phyloP scores from a whole-genome alignment of 176 grass and related monocot species.

The Oryza punctata region DNA sequence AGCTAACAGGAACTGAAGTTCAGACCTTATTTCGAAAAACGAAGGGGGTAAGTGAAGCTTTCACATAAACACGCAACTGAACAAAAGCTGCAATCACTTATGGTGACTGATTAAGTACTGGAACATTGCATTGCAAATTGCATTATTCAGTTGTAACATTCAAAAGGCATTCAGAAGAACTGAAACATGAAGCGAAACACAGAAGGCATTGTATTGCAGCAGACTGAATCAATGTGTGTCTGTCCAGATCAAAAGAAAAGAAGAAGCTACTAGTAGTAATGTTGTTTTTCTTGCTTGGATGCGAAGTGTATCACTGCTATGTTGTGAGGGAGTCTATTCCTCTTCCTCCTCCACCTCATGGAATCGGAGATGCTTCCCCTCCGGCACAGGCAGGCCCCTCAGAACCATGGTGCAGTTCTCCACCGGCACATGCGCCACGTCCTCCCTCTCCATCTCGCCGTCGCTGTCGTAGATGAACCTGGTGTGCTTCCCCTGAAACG shows the following conservation, averaged over 20 bases:
- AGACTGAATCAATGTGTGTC: not conserved
- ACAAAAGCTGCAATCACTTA: not conserved
- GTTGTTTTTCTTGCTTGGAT: not conserved
- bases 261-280: too few relatives aligned
- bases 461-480: slow-evolving; percentile 84
- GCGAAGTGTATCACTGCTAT: slow-evolving; percentile 2
- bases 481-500: slow-evolving; percentile 69
- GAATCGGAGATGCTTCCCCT: slow-evolving; percentile 84
- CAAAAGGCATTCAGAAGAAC: not conserved
- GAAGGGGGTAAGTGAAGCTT: too few relatives aligned
- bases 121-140: not conserved
- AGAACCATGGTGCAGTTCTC: slow-evolving; percentile 16
- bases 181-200: not conserved
- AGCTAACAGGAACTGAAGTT: too few relatives aligned
- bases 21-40: not conserved
- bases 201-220: not conserved
- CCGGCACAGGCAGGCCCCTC: slow-evolving; percentile 54
- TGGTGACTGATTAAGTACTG: not conserved
- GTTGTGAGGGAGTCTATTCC: slow-evolving; percentile 40
- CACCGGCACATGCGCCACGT: slow-evolving; percentile 22
- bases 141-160: not conserved
- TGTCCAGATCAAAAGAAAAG: slow-evolving; percentile 32
- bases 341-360: slow-evolving; percentile 57
- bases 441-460: slow-evolving; percentile 66
- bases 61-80: not conserved